Evolutionary conservation across 805 yeast species (phyloP).

Genomic region (Nakazawaea holstii): DNA sequence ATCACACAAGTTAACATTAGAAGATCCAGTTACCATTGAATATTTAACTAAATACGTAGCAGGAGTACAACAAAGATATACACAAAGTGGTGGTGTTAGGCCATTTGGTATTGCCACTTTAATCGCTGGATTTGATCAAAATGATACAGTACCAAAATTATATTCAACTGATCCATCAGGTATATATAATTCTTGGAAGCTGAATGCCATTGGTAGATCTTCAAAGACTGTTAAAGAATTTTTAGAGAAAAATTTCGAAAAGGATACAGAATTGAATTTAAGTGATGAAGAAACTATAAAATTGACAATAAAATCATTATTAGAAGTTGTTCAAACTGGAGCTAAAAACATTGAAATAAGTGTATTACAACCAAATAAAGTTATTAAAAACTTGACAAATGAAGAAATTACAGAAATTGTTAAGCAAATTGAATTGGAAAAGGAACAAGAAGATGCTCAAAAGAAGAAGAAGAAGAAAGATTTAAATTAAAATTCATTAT

Average conservation of each 20-base stretch:
- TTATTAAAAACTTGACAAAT: constrained; percentile 52
- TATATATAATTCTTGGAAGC: constrained; percentile 96
- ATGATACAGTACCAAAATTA: constrained; percentile 73
- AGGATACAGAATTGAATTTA: constrained; percentile 46
- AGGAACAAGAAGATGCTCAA: constrained; percentile 76
- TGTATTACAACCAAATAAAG: constrained; percentile 67
- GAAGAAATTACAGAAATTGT: constrained; percentile 75
- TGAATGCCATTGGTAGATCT: constrained; percentile 93
- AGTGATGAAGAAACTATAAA: constrained; percentile 67
- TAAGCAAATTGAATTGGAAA: constrained; percentile 80
- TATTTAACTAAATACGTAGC: constrained; percentile 92
- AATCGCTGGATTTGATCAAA: constrained; percentile 92
- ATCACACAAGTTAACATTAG: constrained; percentile 87
- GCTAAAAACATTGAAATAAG: constrained; percentile 94
- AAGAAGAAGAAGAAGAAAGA: constrained; percentile 34
- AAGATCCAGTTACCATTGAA: constrained; percentile 88
- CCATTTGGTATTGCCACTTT: constrained; percentile 96
- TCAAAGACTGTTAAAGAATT: constrained; percentile 94
- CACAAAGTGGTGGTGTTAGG: constrained; percentile 97
- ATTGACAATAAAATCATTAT: constrained; percentile 77
- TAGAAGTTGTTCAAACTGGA: constrained; percentile 97
- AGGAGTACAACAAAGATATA: constrained; percentile 95
- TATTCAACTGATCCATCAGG: constrained; percentile 98
- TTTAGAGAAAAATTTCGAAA: constrained; percentile 75
- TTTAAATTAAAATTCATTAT: not conserved